Conservation (phyloP, 768 basidiomycete species). For the Infundibulicybe gibba region DNA sequence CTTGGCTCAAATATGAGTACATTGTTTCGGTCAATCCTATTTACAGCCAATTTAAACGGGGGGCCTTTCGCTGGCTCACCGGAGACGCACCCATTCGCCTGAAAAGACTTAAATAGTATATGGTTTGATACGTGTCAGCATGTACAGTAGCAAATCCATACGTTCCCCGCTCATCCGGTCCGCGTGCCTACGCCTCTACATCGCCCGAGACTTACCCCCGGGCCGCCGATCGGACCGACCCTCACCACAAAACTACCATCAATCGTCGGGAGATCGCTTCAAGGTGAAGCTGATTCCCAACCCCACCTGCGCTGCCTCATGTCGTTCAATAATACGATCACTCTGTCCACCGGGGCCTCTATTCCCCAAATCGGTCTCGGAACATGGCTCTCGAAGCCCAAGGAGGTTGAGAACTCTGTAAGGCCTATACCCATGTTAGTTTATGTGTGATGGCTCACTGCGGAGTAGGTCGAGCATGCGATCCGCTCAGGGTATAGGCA, state of each 20-base stretch:
- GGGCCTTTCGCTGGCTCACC: too few relatives aligned
- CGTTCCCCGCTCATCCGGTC: too few relatives aligned
- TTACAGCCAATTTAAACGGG: too few relatives aligned
- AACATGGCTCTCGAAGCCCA: conserved; percentile 74
- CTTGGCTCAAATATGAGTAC: too few relatives aligned
- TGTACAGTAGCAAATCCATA: too few relatives aligned
- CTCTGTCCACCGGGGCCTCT: conserved; percentile 39
- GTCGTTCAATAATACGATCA: conserved; percentile 39
- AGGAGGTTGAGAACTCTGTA: conserved; percentile 75
- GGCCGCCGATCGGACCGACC: not conserved
- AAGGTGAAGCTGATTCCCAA: too few relatives aligned
- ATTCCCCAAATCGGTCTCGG: conserved; percentile 82
- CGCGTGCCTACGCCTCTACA: too few relatives aligned
- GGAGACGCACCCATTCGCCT: too few relatives aligned
- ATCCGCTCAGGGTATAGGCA: conserved; percentile 78
- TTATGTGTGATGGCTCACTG: not conserved
- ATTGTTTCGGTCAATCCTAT: too few relatives aligned
- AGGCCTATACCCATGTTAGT: conserved; percentile 7
- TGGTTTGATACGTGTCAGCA: too few relatives aligned
- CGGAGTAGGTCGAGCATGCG: conserved; percentile 64
- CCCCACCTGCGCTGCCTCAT: conserved; percentile 12
- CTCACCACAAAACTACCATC: conserved; percentile 1
- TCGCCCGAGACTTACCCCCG: too few relatives aligned
- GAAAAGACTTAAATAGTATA: too few relatives aligned
- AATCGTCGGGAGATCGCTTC: not conserved